phyloP scores from a whole-genome alignment of 116 monocot species.

The Dioscorea cayenensis region DNA sequence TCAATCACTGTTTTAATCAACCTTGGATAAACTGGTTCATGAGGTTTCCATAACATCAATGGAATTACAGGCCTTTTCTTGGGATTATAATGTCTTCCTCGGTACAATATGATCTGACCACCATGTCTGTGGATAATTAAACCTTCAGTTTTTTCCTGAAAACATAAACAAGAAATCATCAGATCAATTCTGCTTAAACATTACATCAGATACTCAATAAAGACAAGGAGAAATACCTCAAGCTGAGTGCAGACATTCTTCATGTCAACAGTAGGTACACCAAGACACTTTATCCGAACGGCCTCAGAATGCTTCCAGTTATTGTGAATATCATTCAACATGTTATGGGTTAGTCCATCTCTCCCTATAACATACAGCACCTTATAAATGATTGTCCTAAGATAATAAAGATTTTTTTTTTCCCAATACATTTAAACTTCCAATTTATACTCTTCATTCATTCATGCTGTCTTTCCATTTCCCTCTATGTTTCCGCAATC shows the following conservation, averaged over 20 bases:
- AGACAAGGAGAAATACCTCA: conserved; percentile 48
- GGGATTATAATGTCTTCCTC: conserved; percentile 82
- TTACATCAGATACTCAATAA: too few relatives aligned
- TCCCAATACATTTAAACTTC: too few relatives aligned
- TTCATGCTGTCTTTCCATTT: too few relatives aligned
- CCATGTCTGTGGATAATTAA: conserved; percentile 76
- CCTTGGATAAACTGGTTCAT: conserved; percentile 86
- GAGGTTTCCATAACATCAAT: conserved; percentile 96
- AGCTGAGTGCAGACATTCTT: conserved; percentile 81
- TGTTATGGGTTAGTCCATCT: conserved; percentile 98
- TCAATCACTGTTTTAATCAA: conserved; percentile 86
- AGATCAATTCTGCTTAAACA: not conserved
- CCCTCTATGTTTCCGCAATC: too few relatives aligned
- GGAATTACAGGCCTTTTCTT: conserved; percentile 89
- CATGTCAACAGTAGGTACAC: conserved; percentile 98
- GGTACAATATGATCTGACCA: conserved; percentile 70
- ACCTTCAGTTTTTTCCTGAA: conserved; percentile 88
- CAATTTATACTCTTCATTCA: too few relatives aligned
- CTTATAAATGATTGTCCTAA: not conserved
- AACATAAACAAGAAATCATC: conserved; percentile 7
- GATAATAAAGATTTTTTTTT: too few relatives aligned
- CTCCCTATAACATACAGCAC: conserved; percentile 46
- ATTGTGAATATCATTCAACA: conserved; percentile 96
- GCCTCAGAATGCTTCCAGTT: conserved; percentile 90
- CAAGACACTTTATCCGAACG: conserved; percentile 92